Conservation (phyloP, 2,329 filamentous ascomycete genomes). For the Verticillium nubilum region DNA sequence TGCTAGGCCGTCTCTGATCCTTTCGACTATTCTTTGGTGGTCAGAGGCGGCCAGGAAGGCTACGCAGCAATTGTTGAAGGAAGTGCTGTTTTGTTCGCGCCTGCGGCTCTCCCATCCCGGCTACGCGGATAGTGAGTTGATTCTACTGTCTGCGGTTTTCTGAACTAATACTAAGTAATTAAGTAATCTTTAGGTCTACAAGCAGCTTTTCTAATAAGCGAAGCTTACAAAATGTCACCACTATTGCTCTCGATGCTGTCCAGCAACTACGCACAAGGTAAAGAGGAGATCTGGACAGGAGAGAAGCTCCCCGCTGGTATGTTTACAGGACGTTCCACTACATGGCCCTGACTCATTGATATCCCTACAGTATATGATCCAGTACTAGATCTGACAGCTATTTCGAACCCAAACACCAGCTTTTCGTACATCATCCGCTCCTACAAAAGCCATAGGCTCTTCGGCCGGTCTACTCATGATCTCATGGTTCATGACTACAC, state of each 20-base stretch:
- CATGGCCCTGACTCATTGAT: too few relatives aligned
- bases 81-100: background rate
- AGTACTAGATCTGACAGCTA: background rate
- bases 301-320: too few relatives aligned
- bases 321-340: too few relatives aligned
- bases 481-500: slow-evolving; percentile 10
- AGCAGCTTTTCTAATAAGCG: slow-evolving; percentile 3
- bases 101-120: too few relatives aligned
- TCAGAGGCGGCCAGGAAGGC: slow-evolving; percentile 2
- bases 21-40: slow-evolving; percentile 7
- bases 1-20: slow-evolving; percentile 2
- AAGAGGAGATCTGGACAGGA: too few relatives aligned
- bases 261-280: background rate
- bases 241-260: slow-evolving; percentile 1
- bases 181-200: slow-evolving; percentile 3
- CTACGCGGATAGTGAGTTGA: too few relatives aligned
- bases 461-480: slow-evolving; percentile 9
- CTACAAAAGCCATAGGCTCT: slow-evolving; percentile 9
- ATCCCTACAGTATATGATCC: background rate
- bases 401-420: slow-evolving; percentile 1
- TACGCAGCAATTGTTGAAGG: slow-evolving; percentile 5
- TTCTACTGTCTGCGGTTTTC: too few relatives aligned
- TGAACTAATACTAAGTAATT: too few relatives aligned
- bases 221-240: slow-evolving; percentile 7
- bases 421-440: slow-evolving; percentile 6